Percentiles rank a stretch among this genome's conserved stretches.
phyloP scores from a whole-genome alignment of 768 basidiomycete species.

The Suillus variegatus region DNA sequence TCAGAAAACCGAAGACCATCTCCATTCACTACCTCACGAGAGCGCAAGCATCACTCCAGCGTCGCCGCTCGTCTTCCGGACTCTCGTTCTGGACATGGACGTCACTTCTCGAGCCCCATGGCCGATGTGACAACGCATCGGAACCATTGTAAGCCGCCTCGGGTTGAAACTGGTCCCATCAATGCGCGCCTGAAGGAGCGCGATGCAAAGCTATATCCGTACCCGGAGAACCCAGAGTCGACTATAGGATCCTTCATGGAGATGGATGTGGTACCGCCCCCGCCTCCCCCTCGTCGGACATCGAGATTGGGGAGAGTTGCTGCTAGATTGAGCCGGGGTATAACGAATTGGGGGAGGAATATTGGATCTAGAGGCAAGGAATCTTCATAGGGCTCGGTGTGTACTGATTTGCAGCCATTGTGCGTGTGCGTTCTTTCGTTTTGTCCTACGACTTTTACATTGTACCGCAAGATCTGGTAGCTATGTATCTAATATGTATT shows the following conservation, averaged over 20 bases:
- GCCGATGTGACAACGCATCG: conserved; percentile 7
- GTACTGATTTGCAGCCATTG: neutral
- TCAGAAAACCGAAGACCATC: conserved; percentile 18
- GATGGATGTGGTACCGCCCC: conserved; percentile 26
- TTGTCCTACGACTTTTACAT: conserved; percentile 8
- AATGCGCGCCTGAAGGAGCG: neutral
- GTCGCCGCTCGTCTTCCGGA: conserved; percentile 1
- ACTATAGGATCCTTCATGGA: conserved; percentile 32
- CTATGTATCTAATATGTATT: conserved; percentile 25
- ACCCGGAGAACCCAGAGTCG: conserved; percentile 3
- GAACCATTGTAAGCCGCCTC: neutral
- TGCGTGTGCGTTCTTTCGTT: conserved; percentile 15
- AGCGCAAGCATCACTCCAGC: conserved; percentile 17
- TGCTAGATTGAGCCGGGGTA: conserved; percentile 26
- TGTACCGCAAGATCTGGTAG: neutral
- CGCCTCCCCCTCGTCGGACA: conserved; percentile 12
- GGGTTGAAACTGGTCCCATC: neutral
- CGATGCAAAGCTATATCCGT: neutral
- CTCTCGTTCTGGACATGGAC: conserved; percentile 6
- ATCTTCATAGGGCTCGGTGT: neutral
- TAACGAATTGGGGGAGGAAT: conserved; percentile 32
- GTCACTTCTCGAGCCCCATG: conserved; percentile 11
- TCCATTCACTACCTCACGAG: conserved; percentile 18
- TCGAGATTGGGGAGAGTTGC: conserved; percentile 24
- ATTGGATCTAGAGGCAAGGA: conserved; percentile 18